A percentile compares a stretch with the other conserved stretches of the same genome.
Evolutionary conservation across 805 yeast species (phyloP).

Genomic region (Yarrowia bubula): DNA sequence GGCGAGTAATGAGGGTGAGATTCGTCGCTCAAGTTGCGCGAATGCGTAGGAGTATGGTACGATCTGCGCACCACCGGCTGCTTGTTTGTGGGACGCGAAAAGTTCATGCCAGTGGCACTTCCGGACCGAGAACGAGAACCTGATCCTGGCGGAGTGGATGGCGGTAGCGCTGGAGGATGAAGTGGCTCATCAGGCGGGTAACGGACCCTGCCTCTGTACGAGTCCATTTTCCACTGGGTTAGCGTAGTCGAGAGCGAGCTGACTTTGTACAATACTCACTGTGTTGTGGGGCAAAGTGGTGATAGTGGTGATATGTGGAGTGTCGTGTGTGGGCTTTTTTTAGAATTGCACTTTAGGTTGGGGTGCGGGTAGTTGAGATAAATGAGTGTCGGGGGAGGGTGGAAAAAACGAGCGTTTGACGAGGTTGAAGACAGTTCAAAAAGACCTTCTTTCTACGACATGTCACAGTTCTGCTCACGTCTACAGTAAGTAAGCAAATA

Average conservation of each 20-base stretch:
- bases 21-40: background rate
- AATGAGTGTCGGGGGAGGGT: background rate
- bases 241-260: background rate
- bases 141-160: background rate
- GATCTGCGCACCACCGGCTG: background rate
- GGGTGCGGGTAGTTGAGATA: background rate
- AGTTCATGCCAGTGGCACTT: slow-evolving; percentile 1
- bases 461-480: no score
- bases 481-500: no score
- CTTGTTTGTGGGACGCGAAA: slow-evolving; percentile 6
- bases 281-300: background rate
- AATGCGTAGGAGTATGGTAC: slow-evolving; percentile 13
- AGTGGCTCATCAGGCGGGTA: slow-evolving; percentile 15
- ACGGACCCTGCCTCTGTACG: slow-evolving; percentile 25
- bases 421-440: no score
- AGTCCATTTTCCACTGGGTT: slow-evolving; percentile 24
- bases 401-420: no score
- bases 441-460: no score
- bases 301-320: background rate
- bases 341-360: slow-evolving; percentile 7
- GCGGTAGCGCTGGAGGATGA: background rate
- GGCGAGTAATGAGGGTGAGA: background rate
- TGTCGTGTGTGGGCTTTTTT: background rate
- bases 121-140: background rate
- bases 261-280: background rate